These are phyloP conservation scores for Corrigiola litoralis DNA, from an alignment of 179 eudicot species.

Conservation along the genomic window DNA sequence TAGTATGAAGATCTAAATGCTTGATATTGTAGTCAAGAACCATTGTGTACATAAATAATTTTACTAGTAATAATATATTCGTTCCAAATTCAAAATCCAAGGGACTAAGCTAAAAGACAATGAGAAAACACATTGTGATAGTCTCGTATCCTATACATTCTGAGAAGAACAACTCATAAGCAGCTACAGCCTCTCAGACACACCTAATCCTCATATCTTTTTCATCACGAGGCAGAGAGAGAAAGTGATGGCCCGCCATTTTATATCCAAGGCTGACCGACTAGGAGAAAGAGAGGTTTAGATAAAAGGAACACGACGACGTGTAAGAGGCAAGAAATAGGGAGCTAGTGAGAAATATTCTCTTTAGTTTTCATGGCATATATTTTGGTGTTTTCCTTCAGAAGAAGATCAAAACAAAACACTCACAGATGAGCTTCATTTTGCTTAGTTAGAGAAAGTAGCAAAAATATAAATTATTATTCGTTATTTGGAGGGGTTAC, in stretches of 20 bases:
- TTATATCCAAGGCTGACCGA: slow-evolving; percentile 44
- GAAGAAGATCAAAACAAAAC: slow-evolving; percentile 12
- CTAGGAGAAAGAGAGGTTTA: slow-evolving; percentile 23
- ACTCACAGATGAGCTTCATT: not conserved
- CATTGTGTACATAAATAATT: slow-evolving; percentile 5
- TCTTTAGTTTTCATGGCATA: not conserved
- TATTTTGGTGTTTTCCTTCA: slow-evolving; percentile 19
- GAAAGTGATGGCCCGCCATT: slow-evolving; percentile 28
- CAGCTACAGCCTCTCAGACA: slow-evolving; percentile 36
- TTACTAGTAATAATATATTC: not conserved
- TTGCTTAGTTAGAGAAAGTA: not conserved
- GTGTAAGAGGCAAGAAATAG: not conserved
- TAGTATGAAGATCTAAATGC: too few species aligned
- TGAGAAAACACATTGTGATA: slow-evolving; percentile 27
- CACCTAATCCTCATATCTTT: slow-evolving; percentile 34
- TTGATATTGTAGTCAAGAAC: not conserved
- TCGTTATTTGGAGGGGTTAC: slow-evolving; percentile 11
- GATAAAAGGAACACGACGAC: slow-evolving; percentile 12
- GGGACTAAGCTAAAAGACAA: slow-evolving; percentile 25
- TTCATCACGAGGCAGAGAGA: slow-evolving; percentile 23
- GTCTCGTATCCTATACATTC: slow-evolving; percentile 35
- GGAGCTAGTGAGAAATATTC: not conserved
- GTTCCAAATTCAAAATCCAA: slow-evolving; percentile 15
- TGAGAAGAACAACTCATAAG: slow-evolving; percentile 45
- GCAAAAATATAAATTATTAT: not conserved